A percentile compares a stretch with the other conserved stretches of the same genome.
Conservation (phyloP, 495 filamentous ascomycete species). For the Aspergillus heteromorphus region DNA sequence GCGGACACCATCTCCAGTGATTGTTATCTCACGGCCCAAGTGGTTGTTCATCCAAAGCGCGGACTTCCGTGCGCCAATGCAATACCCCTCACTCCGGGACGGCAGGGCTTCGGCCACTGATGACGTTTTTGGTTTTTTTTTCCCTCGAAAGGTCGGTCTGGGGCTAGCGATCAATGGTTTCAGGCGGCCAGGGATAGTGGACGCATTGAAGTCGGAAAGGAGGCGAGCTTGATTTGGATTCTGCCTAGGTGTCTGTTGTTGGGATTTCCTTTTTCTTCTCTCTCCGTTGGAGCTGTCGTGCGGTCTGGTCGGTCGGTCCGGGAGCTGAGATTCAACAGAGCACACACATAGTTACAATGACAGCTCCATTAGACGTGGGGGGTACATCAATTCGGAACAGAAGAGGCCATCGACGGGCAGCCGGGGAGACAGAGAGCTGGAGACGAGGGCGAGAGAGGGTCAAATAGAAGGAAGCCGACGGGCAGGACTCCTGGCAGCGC, state of each 20-base stretch:
- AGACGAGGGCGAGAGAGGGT: background rate
- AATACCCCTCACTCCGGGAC: background rate
- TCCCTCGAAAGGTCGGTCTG: background rate
- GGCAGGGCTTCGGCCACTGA: background rate
- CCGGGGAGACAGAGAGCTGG: background rate
- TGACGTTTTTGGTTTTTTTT: too few species aligned
- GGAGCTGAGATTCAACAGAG: slow-evolving; percentile 20
- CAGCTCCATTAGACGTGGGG: slow-evolving; percentile 11
- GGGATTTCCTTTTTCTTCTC: background rate
- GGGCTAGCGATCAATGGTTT: background rate
- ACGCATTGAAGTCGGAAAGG: background rate
- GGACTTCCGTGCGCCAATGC: background rate
- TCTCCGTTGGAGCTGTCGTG: slow-evolving; percentile 13
- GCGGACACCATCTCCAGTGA: slow-evolving; percentile 8
- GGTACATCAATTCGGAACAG: background rate
- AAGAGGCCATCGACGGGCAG: slow-evolving; percentile 3
- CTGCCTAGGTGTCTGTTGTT: too few species aligned
- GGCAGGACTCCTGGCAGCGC: background rate
- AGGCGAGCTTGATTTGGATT: background rate
- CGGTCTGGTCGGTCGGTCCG: slow-evolving; percentile 28
- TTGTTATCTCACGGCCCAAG: background rate
- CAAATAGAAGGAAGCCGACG: background rate
- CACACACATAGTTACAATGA: slow-evolving; percentile 20
- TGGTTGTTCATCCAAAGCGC: slow-evolving; percentile 3
- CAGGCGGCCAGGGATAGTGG: background rate